phyloP scores from a whole-genome alignment of 208 protist species.

The Plasmodiophora brassicae region DNA sequence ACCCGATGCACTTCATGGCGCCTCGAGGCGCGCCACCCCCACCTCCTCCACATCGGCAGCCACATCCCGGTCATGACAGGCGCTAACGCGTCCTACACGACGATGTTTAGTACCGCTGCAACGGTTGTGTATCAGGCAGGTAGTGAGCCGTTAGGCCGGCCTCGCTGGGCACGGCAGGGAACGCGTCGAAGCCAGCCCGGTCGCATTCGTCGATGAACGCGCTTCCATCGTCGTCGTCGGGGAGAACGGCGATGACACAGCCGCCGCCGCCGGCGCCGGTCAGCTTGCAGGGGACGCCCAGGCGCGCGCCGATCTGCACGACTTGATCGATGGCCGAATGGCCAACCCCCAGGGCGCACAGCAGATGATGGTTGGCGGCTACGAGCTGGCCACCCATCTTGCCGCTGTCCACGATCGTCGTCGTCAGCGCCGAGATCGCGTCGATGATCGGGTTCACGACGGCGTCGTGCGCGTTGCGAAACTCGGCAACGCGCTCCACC shows the following conservation, averaged over 20 bases:
- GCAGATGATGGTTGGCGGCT: neutral
- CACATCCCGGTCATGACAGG: too few species aligned
- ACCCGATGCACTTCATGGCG: too few species aligned
- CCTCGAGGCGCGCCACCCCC: too few species aligned
- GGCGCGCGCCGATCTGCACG: neutral
- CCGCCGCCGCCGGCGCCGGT: neutral
- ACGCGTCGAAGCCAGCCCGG: neutral
- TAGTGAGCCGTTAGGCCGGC: too few species aligned
- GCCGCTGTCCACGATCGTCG: neutral
- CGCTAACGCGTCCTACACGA: too few species aligned
- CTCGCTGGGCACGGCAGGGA: neutral
- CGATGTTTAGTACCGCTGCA: too few species aligned
- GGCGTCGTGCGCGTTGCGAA: neutral
- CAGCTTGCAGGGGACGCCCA: neutral
- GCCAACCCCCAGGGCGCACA: neutral
- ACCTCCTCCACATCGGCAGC: too few species aligned
- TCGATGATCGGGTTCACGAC: neutral
- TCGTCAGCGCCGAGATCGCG: neutral
- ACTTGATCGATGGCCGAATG: constrained; percentile 1
- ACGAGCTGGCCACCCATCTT: neutral
- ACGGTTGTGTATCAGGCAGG: too few species aligned
- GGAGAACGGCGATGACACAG: neutral
- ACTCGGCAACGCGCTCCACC: neutral
- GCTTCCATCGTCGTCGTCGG: neutral
- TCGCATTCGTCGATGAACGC: neutral